Evolutionary conservation across 805 yeast species (phyloP), one percentile per base, ranked within the genome.

Genomic region (Pichia eremophila): DNA sequence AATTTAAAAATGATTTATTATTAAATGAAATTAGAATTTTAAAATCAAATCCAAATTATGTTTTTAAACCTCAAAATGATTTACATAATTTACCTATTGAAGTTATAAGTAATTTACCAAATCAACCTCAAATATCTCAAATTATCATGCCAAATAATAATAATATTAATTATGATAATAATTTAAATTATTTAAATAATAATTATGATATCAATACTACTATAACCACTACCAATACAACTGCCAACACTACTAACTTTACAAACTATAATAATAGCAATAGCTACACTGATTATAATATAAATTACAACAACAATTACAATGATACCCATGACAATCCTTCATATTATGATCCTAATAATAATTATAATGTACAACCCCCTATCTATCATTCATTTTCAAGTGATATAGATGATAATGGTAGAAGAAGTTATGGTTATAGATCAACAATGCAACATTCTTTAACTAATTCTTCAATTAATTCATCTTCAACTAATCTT

Each of bases 1-100:
- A 85, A 61, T 60, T 66, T 46, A 77, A 81, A 51, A 84, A 83
- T 56, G 61, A 63, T 4, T 61, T 66, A 35, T 66, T 85, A 56
- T 59, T 61, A 45, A 61, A 69, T 51, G 88, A 85, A 61, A 69
- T 80, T 47, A 68, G 72, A 38, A 74, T 45, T 8, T 35, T 48
- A 19, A 44, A 40, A 18, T 28, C 44, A 32, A 47, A 40, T 34
- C 48, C 45, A 17, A 35, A 42, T 41, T 43, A 46, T 14, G 31
- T 10, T 34, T 43, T 48, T 38, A 48, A 44, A 6, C 44, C 41
- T 4, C 40, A 40, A 9, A 36, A 45, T 41, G 36, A 18, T 14
- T n/a, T 45, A 7, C 38, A 45, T n/a, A 29, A 45, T 43, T 19
- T 41, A 39, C 47, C 51, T 22, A 40, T 50, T 19, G 47, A 49